Percentiles rank a stretch among this genome's conserved stretches.
Conservation (phyloP, 139 green algal genomes). For the Chlamydomonas sphaeroides region DNA sequence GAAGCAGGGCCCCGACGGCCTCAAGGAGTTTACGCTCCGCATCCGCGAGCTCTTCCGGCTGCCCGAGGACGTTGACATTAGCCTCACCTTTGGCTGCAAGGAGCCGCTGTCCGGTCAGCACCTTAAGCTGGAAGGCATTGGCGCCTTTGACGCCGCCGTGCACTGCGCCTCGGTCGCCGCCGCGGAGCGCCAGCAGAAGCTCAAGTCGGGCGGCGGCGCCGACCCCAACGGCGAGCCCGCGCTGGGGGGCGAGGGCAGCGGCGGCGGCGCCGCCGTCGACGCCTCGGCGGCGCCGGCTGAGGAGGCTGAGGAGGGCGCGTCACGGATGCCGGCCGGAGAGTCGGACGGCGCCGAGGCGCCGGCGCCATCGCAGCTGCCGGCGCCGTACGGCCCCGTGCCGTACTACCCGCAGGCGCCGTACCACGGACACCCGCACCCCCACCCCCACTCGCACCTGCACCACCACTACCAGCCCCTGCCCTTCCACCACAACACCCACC, state of each 20-base stretch:
- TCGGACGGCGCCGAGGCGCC: neutral
- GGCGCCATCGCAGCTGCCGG: too few species aligned
- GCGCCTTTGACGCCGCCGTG: conserved; percentile 73
- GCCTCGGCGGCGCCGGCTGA: too few species aligned
- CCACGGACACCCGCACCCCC: neutral
- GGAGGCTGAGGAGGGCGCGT: neutral
- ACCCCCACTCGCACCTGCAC: neutral
- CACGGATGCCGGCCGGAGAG: too few species aligned
- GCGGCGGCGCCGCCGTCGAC: neutral
- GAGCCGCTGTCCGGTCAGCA: conserved; percentile 70
- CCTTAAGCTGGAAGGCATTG: conserved; percentile 75
- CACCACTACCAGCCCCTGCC: neutral
- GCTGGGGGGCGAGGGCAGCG: too few species aligned
- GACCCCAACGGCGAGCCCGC: too few species aligned
- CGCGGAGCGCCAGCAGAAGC: conserved; percentile 64
- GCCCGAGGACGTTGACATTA: conserved; percentile 74
- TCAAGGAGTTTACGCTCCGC: conserved; percentile 65
- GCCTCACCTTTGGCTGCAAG: conserved; percentile 74
- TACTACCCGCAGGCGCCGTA: too few species aligned
- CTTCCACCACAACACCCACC: too few species aligned
- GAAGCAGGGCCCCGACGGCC: conserved; percentile 63
- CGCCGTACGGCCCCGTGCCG: too few species aligned
- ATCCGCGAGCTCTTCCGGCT: conserved; percentile 65
- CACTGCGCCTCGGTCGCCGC: conserved; percentile 73
- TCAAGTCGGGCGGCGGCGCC: conserved; percentile 35